Percentiles rank a stretch among this genome's conserved stretches.
Conservation (phyloP, 2,329 filamentous ascomycete species). For the Penicillium fuscoglaucum region DNA sequence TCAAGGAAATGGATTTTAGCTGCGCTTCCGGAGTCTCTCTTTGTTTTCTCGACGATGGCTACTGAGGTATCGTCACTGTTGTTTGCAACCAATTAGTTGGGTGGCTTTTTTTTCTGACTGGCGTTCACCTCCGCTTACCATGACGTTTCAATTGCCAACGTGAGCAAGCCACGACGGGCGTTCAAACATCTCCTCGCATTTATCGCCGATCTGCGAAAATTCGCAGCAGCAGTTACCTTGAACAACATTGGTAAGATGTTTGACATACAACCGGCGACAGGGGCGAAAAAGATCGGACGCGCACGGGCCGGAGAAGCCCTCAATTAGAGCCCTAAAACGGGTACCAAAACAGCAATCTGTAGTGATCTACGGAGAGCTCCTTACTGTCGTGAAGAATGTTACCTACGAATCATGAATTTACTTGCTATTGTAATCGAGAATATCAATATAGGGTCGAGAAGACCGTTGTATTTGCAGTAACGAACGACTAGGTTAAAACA, state of each 20-base stretch:
- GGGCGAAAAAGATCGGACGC: constrained; percentile 23
- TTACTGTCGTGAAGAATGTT: background rate
- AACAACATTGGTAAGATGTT: constrained; percentile 29
- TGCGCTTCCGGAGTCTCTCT: constrained; percentile 13
- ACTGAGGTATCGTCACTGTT: constrained; percentile 86
- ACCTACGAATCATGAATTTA: background rate
- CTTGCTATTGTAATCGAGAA: background rate
- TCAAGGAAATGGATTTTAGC: constrained; percentile 73
- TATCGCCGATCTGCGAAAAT: constrained; percentile 23
- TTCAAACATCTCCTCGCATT: constrained; percentile 4
- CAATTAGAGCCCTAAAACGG: constrained; percentile 22
- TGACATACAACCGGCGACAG: constrained; percentile 11
- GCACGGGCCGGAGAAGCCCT: constrained; percentile 37
- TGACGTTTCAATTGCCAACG: constrained; percentile 50
- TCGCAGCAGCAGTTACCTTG: constrained; percentile 16
- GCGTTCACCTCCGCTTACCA: constrained; percentile 33
- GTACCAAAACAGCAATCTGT: constrained; percentile 3
- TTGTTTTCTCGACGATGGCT: constrained; percentile 67
- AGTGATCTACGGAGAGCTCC: background rate
- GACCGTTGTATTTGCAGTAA: constrained; percentile 13
- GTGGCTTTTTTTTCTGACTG: background rate
- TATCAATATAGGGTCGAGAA: background rate
- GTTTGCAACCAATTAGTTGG: background rate
- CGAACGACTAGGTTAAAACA: constrained; percentile 23
- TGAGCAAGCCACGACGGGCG: constrained; percentile 38